Base-by-base conservation (phyloP, 768 basidiomycete genomes). In the Agrocybe pediades region DNA sequence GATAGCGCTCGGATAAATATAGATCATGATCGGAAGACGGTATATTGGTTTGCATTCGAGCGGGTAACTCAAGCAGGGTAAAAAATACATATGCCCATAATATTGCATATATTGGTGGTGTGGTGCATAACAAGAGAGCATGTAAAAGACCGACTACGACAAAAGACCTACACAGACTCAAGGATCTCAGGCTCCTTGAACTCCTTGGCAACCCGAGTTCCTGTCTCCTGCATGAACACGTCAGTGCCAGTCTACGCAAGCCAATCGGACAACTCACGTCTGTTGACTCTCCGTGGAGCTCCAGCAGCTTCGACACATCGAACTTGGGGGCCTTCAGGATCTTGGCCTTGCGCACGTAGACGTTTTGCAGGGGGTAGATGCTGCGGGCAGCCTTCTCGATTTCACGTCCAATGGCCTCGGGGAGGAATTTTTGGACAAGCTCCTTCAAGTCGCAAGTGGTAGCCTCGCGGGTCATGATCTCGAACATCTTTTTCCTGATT, bases 401-500 rank as follows among this genome's bases (percentile, higher is more conserved):
- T 83, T 99, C 97, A 63, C 95, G 88, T 62, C 97, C 97, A 65
- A 99, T 98, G 58, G 92, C 93, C 78, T 99, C 97, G 26, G 97
- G 96, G 41, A 98, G 87, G 72, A 99, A 97, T 84, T 99, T 99
- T 81, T 95, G 92, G 56, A 98, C 95, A 63, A 94, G 74, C 82
- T 95, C 93, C 87, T 98, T 98, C 76, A 99, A 76, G 75, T 98
- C 97, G 69, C 92, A 94, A 66, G 87, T 92, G 53, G 91, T 83
- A 46, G 95, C 92, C 77, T 99, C 97, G 59, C 95, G 86, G 53
- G 86, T 95, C 87, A 95, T 95, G 72, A 96, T 94, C 80, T 95
- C 97, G 65, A 98, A 93, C 97, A 99, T 99, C 85, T 98, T 98
- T 74, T 92, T 92, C 72, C 97, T 83, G 72, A 99, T 98, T 82